Evolutionary conservation across 371 early-diverging fungal species (phyloP), one percentile per base, ranked within the genome.

Genomic region (Lichtheimia ornata): DNA sequence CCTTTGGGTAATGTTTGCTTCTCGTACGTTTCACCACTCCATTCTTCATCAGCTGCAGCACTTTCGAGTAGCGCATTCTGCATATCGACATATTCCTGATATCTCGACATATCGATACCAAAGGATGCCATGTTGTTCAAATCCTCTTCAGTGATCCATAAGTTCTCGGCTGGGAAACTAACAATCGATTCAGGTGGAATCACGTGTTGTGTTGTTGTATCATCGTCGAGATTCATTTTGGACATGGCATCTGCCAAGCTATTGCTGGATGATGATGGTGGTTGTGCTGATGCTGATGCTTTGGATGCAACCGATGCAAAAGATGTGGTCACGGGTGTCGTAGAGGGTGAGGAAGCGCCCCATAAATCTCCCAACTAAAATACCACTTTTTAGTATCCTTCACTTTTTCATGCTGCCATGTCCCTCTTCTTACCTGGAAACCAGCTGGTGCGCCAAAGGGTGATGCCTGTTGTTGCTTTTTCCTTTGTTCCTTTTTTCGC

Each of bases 11-110:
- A 72, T 5, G 69, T 51, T 11, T 87, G 72, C 47, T 88, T 90
- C 71, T 97, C 97, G 68, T 96, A 97, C 0, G 74, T 67, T 54
- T 96, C 97, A 17, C 88, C 91, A 9, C 74, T 74, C 94, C 95
- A 95, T 15, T 74, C 77, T 22, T 74, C 81, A 27, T 72, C 74
- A 15, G 62, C 72, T 1, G 22, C 44, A 58, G 59, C 14, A 59
- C 67, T 30, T 22, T 56, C 68, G 13, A 70, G 57, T 22, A 77
- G 44, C 3, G 70, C 70, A 50, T 68, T 64, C 58, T 67, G 76
- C 65, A 81, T 73, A 24, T 72, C 84, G n/a, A 81, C 57, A 59
- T 83, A 78, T 61, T 84, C 68, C 18, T 77, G 59, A 43, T 88
- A 86, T 5, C 78, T 77, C 43, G 74, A 73, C 58, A 77, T 66